These are phyloP conservation scores for Aspergillus sclerotiicarbonarius DNA, from an alignment of 495 filamentous ascomycete genomes.

Conservation along the genomic window DNA sequence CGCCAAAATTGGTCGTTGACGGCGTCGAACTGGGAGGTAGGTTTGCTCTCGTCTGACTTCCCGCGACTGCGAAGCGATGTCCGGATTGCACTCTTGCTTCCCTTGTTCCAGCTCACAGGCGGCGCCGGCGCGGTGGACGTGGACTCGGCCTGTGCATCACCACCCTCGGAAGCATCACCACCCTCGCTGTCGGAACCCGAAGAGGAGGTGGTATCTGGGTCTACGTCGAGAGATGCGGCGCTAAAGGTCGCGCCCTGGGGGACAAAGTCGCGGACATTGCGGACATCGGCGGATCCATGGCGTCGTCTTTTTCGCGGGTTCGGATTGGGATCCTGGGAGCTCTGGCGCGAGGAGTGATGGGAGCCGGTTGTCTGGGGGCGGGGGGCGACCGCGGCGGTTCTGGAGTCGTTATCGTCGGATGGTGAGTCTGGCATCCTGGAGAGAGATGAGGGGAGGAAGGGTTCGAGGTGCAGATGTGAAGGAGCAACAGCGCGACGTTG, in stretches of 20 bases:
- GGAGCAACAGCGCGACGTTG: neutral
- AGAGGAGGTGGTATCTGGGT: slow-evolving; percentile 35
- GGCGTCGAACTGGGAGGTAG: slow-evolving; percentile 32
- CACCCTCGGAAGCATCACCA: slow-evolving; percentile 9
- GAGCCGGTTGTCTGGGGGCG: slow-evolving; percentile 27
- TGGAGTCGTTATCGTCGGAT: slow-evolving; percentile 43
- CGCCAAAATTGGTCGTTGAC: slow-evolving; percentile 44
- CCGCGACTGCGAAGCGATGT: slow-evolving; percentile 34
- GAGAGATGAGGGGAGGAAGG: neutral
- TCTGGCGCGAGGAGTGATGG: slow-evolving; percentile 23
- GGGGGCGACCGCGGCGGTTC: slow-evolving; percentile 39
- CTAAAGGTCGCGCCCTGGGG: slow-evolving; percentile 41
- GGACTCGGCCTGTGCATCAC: neutral
- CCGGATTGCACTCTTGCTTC: slow-evolving; percentile 33
- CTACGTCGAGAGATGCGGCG: slow-evolving; percentile 31
- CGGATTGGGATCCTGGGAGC: slow-evolving; percentile 25
- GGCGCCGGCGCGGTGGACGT: slow-evolving; percentile 17
- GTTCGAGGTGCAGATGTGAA: neutral
- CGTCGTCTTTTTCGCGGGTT: slow-evolving; percentile 33
- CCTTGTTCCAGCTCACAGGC: slow-evolving; percentile 43
- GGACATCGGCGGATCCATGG: slow-evolving; percentile 20
- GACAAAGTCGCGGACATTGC: slow-evolving; percentile 36
- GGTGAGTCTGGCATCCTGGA: slow-evolving; percentile 31
- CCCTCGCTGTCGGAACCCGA: slow-evolving; percentile 25
- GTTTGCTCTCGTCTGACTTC: slow-evolving; percentile 12